Base-by-base conservation (phyloP, 129 eudicot genomes). In the Artemisia annua region DNA sequence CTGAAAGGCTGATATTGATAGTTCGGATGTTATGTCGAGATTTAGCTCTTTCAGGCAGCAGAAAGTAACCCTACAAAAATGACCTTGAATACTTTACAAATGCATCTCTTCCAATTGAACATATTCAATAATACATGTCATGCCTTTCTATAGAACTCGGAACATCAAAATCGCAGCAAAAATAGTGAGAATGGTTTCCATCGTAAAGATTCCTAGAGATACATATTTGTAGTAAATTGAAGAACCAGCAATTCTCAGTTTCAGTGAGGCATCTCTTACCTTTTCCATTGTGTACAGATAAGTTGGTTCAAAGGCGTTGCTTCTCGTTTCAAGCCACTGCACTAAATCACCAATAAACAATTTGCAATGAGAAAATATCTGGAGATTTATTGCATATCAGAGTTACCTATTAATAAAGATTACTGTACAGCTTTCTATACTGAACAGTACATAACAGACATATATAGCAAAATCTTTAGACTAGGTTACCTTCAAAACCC, bases 321-420 rank as follows among this genome's bases (percentile, higher is more conserved):
- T 89, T 71, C 90, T 87, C 70, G 72, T 82, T 77, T 89, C 98
- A 78, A 93, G 95, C 98, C 98, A 92, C 84, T 89, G 96, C 84
- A 87, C 98, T 89, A 90, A 73, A 82, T 52, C 55, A 67, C 72
- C 44, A 48, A 60, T 49, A 69, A 66, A 59, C 43, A 55, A 79
- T 67, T 82, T 76, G 39, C 68, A 61, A 71, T 60, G 56, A 75
- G 68, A 55, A n/a, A 22, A 44, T 12, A 19, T 35, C 9, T 32
- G 57, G 60, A 11, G 12, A 14, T 44, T 57, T 16, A 18, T 50
- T 11, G 74, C 59, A 48, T 15, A 70, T 50, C 51, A 61, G 11
- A 48, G 55, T 48, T 56, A 18, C 52, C 66, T 3, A 20, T 43
- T 71, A 55, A 35, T 6, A 4, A 49, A 69, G 12, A 30, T 69